Conservation (phyloP, 345 rosid genomes). For the Aegle marmelos region DNA sequence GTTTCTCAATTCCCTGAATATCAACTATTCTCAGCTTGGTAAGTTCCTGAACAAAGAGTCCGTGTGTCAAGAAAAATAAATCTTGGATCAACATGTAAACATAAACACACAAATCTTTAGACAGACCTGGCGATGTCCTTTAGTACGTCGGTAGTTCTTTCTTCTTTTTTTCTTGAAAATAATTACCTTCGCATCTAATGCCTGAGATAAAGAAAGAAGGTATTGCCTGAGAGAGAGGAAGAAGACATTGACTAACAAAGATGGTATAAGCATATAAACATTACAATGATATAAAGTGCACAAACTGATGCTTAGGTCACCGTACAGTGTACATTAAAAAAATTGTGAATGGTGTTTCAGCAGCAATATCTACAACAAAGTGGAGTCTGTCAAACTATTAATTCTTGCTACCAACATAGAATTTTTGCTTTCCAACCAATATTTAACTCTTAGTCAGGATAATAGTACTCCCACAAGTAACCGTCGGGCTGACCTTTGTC, state of each 20-base stretch:
- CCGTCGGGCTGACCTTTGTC: too few species aligned
- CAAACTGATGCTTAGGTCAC: not conserved
- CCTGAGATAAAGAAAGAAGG: conserved; percentile 42
- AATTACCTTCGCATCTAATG: conserved; percentile 89
- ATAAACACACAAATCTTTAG: conserved; percentile 7
- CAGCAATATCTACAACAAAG: not conserved
- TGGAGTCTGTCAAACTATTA: not conserved
- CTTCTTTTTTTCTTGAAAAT: conserved; percentile 93
- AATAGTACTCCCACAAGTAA: not conserved
- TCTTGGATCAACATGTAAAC: not conserved
- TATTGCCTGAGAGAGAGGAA: conserved; percentile 42
- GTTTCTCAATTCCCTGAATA: conserved; percentile 85
- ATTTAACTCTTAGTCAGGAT: not conserved
- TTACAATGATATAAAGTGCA: not conserved
- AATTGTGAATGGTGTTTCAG: not conserved
- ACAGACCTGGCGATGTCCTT: conserved; percentile 86
- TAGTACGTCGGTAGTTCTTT: conserved; percentile 85
- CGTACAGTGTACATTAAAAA: not conserved
- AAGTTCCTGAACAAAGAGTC: conserved; percentile 59
- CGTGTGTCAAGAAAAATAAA: not conserved
- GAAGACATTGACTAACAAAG: not conserved
- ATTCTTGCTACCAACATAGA: not conserved
- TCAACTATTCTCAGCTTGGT: conserved; percentile 91
- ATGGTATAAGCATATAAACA: not conserved
- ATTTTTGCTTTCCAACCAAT: not conserved